Evolutionary conservation across 2,329 filamentous ascomycete species (phyloP).

Genomic region (Calycina herbarum): DNA sequence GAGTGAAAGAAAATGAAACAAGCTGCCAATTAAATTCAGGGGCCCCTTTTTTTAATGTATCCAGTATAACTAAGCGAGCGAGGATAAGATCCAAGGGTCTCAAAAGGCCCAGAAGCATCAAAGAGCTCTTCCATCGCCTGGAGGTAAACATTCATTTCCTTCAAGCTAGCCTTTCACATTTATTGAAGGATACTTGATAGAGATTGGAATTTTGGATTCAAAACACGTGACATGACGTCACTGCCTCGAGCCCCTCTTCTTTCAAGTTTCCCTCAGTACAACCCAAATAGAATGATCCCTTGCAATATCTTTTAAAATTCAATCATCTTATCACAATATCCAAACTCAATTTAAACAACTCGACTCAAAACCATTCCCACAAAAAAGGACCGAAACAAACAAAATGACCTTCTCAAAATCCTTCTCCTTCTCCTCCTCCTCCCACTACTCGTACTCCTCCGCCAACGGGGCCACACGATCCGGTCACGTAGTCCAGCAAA

Average conservation of each 20-base stretch:
- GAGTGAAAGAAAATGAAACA: too few relatives aligned
- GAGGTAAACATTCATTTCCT: too few relatives aligned
- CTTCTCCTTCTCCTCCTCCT: background rate
- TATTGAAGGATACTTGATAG: background rate
- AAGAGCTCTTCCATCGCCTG: too few relatives aligned
- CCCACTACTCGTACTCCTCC: background rate
- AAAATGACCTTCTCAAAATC: background rate
- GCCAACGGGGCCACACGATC: background rate
- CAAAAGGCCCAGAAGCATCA: too few relatives aligned
- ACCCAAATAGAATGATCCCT: background rate
- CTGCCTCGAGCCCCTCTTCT: background rate
- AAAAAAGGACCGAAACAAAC: background rate
- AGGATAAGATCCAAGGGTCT: too few relatives aligned
- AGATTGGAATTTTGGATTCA: background rate
- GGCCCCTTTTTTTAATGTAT: too few relatives aligned
- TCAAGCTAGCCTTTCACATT: too few relatives aligned
- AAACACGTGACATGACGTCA: background rate
- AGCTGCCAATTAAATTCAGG: too few relatives aligned
- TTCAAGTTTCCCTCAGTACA: background rate
- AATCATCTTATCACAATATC: background rate
- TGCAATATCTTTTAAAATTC: background rate
- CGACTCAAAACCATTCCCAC: too few relatives aligned
- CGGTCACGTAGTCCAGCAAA: background rate
- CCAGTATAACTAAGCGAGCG: too few relatives aligned
- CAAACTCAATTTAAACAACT: too few relatives aligned